Conservation (phyloP, 371 early-diverging fungal species). For the Lichtheimia hyalospora region DNA sequence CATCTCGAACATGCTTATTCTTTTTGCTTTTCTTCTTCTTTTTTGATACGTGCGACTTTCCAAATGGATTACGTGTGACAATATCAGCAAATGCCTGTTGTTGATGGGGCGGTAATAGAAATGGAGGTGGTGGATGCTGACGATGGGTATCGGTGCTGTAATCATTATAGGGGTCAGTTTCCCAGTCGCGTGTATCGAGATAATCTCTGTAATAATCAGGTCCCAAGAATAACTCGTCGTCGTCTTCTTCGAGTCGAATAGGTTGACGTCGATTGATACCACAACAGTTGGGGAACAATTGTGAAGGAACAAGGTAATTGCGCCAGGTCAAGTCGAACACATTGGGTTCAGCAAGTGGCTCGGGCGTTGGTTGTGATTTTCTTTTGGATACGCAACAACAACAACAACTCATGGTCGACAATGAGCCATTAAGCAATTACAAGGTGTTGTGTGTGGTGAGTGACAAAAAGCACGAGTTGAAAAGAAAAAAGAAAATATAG, state of each 20-base stretch:
- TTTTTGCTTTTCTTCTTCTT: constrained; percentile 17
- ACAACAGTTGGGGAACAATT: constrained; percentile 24
- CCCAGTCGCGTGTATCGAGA: constrained; percentile 28
- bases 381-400: constrained; percentile 16
- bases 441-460: too few relatives aligned
- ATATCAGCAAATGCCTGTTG: constrained; percentile 16
- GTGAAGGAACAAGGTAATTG: constrained; percentile 39
- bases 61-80: constrained; percentile 45
- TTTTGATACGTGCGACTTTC: constrained; percentile 12
- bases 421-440: constrained; percentile 1
- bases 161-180: constrained; percentile 16
- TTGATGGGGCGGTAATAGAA: not conserved
- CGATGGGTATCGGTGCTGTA: too few relatives aligned
- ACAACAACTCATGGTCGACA: constrained; percentile 6
- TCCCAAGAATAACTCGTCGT: constrained; percentile 20
- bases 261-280: constrained; percentile 11
- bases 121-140: too few relatives aligned
- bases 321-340: constrained; percentile 51
- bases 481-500: too few relatives aligned
- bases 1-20: constrained; percentile 19
- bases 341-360: constrained; percentile 21
- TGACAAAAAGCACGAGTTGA: too few relatives aligned
- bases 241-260: constrained; percentile 37
- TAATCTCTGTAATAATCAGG: constrained; percentile 33
- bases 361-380: constrained; percentile 9